These are phyloP conservation scores for Aspergillus candidus DNA, from an alignment of 2,329 filamentous ascomycete species.

Conservation along the genomic window DNA sequence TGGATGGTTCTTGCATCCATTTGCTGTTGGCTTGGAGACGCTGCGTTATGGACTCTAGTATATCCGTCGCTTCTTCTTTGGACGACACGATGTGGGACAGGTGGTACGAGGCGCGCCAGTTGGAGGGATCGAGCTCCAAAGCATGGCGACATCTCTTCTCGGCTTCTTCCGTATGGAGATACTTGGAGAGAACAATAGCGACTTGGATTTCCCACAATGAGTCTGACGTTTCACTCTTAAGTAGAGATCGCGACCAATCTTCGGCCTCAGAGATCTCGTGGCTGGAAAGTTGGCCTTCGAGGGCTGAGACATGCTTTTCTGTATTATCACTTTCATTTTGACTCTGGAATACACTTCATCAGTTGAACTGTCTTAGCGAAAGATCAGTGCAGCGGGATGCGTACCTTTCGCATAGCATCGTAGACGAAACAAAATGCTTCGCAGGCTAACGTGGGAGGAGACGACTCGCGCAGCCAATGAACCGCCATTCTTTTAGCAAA, in stretches of 20 bases:
- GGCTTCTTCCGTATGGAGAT: constrained; percentile 9
- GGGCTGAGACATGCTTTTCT: too few species aligned
- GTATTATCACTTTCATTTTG: too few species aligned
- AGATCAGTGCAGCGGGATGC: neutral
- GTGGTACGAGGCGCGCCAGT: constrained; percentile 19
- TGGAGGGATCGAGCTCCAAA: constrained; percentile 10
- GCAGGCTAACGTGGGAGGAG: constrained; percentile 4
- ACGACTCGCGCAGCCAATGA: constrained; percentile 15
- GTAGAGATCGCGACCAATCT: constrained; percentile 8
- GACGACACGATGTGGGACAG: constrained; percentile 14
- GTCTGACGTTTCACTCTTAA: constrained; percentile 6
- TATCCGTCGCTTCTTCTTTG: constrained; percentile 11
- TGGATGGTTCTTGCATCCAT: constrained; percentile 7
- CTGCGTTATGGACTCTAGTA: constrained; percentile 5
- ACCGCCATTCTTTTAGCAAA: constrained; percentile 19
- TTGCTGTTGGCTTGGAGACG: constrained; percentile 4
- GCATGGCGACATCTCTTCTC: constrained; percentile 17
- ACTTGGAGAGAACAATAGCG: constrained; percentile 15
- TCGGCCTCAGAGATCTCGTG: constrained; percentile 10
- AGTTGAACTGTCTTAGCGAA: too few species aligned
- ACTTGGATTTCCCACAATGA: constrained; percentile 19
- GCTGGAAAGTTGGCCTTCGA: neutral
- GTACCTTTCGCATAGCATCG: constrained; percentile 9
- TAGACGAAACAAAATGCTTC: constrained; percentile 14
- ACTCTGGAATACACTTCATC: too few species aligned